Evolutionary conservation across 2,329 filamentous ascomycete species (phyloP), one percentile per base, ranked within the genome.

Genomic region (Colletotrichum tamarilloi): DNA sequence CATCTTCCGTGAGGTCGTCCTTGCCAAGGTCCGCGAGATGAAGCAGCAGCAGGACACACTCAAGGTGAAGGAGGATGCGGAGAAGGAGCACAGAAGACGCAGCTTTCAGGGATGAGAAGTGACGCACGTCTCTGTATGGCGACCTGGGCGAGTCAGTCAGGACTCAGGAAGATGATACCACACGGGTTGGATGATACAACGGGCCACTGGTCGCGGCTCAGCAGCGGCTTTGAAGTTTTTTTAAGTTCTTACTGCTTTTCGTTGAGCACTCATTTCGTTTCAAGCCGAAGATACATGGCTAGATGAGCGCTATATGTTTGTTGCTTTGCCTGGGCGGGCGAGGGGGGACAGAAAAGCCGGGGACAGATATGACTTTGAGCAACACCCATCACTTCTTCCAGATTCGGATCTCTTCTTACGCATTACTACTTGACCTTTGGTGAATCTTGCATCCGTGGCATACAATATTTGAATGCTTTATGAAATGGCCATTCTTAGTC

Each of bases 1-100:
- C 75, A 97, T 98, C 78, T 98, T 98, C 90, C 91, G 94, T 78
- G 96, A 98, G 83, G 94, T 98, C 14, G 96, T 98, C 16, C 87
- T 98, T 71, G 96, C 95, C 76, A 98, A 98, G 86, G 95, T 98
- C 58, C 91, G 93, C 73, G 95, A 98, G 83, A 93, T 94, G 90
- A 97, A 97, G 87, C 93, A 95, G 77, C 90, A 95, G 78, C 93
- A 97, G 80, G 92, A 95, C 80, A 90, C 90, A 38, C 87, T 93
- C 77, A 92, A 92, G 81, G 81, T 94, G 84, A 86, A 91, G 82
- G 86, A 92, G 77, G 86, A 88, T 76, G 85, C 87, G 24, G 83
- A 87, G 79, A 87, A 87, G 80, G 87, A 89, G 75, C 84, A 81
- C 55, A 84, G 81, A 77, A 82, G 81, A 62, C 78, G 78, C 66